Evolutionary conservation across 305 asterid species (phyloP), one percentile per base, ranked within the genome.

Genomic region (Euphrasia arctica): DNA sequence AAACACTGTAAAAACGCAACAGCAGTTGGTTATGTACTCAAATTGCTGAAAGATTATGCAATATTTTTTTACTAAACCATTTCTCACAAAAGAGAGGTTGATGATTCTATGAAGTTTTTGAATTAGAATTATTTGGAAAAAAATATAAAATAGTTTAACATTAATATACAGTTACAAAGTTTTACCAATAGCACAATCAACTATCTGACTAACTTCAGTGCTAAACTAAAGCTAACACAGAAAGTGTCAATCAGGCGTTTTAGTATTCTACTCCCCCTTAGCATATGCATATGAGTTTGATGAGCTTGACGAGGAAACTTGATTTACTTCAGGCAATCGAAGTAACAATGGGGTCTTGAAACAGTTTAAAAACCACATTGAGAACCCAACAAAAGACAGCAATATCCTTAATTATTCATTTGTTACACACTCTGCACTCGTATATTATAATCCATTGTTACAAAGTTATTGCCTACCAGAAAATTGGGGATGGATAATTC

Each of bases 21-120:
- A 25, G 27, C 27, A 25, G 27, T 25, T 25, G 27, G 27, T 25
- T 67, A 67, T 70, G 75, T 68, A 36, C 65, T 70, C 66, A 58
- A 59, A 32, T 62, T 34, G 36, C 2, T 31, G 36, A 31, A 3
- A 31, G 36, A 31, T 31, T 31, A 31, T 5, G 5, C 36, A 31
- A 31, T 31, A 31, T 25, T 25, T 31, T 31, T 31, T 48, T 48
- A 48, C 6, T 12, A 12, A 48, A 48, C 7, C 13, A 2, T 48
- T 48, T 48, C 18, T 48, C 22, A 48, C 22, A 0, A 50, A 50
- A 50, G 9, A 50, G 15, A 14, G 5, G 15, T 50, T 50, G 7
- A 50, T 50, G 15, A 50, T 50, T 48, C 39, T 47, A 60, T 57
- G 15, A 11, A 60, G 3, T 34, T 25, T 45, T 34, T 71, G 48